A percentile compares a stretch with the other conserved stretches of the same genome.
phyloP scores from a whole-genome alignment of 2,329 filamentous ascomycete genomes.

The Ophiostoma himal-ulmi region DNA sequence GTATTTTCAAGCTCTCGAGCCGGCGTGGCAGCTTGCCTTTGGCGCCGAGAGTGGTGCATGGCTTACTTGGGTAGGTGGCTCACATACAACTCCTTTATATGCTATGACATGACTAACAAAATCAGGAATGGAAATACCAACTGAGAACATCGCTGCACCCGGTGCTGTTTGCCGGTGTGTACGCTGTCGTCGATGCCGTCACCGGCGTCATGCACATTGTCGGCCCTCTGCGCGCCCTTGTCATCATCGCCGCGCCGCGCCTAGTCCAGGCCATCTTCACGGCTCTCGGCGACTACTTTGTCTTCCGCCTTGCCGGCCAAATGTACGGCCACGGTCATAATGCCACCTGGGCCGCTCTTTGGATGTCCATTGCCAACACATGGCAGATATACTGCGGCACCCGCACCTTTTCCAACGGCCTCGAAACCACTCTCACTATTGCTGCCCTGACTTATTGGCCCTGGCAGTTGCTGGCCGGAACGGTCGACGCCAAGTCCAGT shows the following conservation, averaged over 20 bases:
- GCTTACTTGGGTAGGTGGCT: slow-evolving; percentile 77
- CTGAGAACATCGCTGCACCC: slow-evolving; percentile 89
- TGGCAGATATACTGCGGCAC: slow-evolving; percentile 98
- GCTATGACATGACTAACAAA: neutral
- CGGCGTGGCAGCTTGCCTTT: slow-evolving; percentile 86
- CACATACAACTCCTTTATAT: too few species aligned
- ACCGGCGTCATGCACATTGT: slow-evolving; percentile 51
- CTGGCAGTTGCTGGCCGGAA: slow-evolving; percentile 60
- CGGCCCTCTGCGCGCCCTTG: slow-evolving; percentile 52
- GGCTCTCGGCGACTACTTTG: slow-evolving; percentile 75
- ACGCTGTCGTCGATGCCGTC: slow-evolving; percentile 55
- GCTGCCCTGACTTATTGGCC: slow-evolving; percentile 79
- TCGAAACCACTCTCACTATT: slow-evolving; percentile 83
- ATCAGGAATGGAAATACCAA: slow-evolving; percentile 76
- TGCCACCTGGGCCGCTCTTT: slow-evolving; percentile 64
- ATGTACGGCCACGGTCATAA: slow-evolving; percentile 63
- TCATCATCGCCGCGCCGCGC: slow-evolving; percentile 69
- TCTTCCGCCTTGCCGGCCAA: slow-evolving; percentile 71
- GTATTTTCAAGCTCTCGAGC: slow-evolving; percentile 92
- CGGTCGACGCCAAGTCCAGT: slow-evolving; percentile 35
- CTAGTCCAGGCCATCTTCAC: slow-evolving; percentile 71
- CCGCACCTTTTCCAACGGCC: slow-evolving; percentile 85
- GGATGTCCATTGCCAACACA: slow-evolving; percentile 66
- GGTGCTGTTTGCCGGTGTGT: slow-evolving; percentile 72
- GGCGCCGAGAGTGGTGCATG: slow-evolving; percentile 72